A percentile compares a stretch with the other conserved stretches of the same genome.
phyloP scores from a whole-genome alignment of 192 early-diverging fungal species.

The Umbelopsis vinacea region DNA sequence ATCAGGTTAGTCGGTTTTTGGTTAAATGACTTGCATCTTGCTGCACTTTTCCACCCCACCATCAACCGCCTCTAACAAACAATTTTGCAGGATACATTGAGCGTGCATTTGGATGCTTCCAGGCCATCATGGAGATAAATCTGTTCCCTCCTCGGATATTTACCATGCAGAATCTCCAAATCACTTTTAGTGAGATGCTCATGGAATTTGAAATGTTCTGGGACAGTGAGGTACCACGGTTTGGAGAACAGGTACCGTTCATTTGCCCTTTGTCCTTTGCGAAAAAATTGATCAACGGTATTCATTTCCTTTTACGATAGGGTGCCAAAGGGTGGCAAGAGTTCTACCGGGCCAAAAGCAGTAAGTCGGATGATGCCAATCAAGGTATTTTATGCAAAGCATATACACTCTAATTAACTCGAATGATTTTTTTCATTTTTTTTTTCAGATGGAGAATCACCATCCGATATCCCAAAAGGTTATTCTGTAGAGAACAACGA shows the following conservation, averaged over 20 bases:
- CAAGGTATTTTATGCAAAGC: no score
- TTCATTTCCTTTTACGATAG: slow-evolving; percentile 19
- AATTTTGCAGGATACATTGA: slow-evolving; percentile 53
- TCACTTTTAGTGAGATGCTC: slow-evolving; percentile 42
- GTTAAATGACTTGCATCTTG: no score
- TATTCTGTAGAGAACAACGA: slow-evolving; percentile 32
- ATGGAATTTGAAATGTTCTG: slow-evolving; percentile 52
- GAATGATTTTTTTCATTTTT: not conserved
- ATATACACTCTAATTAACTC: not conserved
- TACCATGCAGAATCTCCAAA: not conserved
- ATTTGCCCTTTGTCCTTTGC: not conserved
- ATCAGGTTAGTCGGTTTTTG: slow-evolving; percentile 43
- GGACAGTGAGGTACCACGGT: slow-evolving; percentile 57
- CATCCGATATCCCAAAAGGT: not conserved
- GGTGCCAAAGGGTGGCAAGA: slow-evolving; percentile 53
- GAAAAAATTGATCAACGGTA: not conserved
- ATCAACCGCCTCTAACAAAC: not conserved
- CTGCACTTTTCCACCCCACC: no score
- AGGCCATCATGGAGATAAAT: slow-evolving; percentile 55
- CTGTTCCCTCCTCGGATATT: slow-evolving; percentile 43
- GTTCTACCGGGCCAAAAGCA: slow-evolving; percentile 36
- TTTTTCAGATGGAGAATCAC: not conserved
- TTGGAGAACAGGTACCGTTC: slow-evolving; percentile 52
- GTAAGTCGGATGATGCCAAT: slow-evolving; percentile 16
- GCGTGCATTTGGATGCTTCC: slow-evolving; percentile 50